A percentile compares a stretch with the other conserved stretches of the same genome.
phyloP scores from a whole-genome alignment of 768 basidiomycete genomes.

The Pleurotus cornucopiae region DNA sequence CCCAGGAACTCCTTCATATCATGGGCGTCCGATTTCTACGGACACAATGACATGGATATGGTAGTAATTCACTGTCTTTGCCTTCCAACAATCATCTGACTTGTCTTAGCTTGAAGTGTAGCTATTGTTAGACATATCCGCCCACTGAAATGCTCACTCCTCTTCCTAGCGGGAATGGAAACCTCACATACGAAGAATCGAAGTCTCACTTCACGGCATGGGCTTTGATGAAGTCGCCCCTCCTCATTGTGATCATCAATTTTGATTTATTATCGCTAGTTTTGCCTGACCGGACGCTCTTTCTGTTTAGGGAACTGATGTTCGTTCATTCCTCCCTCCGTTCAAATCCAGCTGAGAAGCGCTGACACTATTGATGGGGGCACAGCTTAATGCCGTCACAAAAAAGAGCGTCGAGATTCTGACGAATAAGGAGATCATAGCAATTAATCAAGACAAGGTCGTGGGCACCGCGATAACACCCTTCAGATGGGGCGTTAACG shows the following conservation, averaged over 20 bases:
- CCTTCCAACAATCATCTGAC: background rate
- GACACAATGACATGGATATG: conserved; percentile 68
- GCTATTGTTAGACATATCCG: background rate
- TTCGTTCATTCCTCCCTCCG: conserved; percentile 20
- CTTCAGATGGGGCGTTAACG: conserved; percentile 69
- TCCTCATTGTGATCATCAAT: conserved; percentile 61
- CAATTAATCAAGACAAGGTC: conserved; percentile 65
- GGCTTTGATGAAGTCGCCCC: conserved; percentile 66
- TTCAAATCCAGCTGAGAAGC: background rate
- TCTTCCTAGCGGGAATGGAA: conserved; percentile 54
- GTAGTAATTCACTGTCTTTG: conserved; percentile 25
- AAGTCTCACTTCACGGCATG: conserved; percentile 73
- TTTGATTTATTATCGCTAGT: conserved; percentile 15
- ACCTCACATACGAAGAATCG: conserved; percentile 54
- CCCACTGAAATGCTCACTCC: background rate
- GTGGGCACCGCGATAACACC: conserved; percentile 58
- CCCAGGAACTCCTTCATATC: conserved; percentile 63
- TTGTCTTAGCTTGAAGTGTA: conserved; percentile 3
- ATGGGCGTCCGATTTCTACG: conserved; percentile 60
- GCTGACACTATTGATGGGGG: background rate
- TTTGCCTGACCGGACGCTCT: too few species aligned
- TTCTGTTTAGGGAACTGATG: conserved; percentile 47
- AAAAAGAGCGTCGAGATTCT: conserved; percentile 1
- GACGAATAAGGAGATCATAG: conserved; percentile 56
- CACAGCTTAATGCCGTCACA: background rate